phyloP scores from a whole-genome alignment of 208 protist species.

The Paratrypanosoma confusum region DNA sequence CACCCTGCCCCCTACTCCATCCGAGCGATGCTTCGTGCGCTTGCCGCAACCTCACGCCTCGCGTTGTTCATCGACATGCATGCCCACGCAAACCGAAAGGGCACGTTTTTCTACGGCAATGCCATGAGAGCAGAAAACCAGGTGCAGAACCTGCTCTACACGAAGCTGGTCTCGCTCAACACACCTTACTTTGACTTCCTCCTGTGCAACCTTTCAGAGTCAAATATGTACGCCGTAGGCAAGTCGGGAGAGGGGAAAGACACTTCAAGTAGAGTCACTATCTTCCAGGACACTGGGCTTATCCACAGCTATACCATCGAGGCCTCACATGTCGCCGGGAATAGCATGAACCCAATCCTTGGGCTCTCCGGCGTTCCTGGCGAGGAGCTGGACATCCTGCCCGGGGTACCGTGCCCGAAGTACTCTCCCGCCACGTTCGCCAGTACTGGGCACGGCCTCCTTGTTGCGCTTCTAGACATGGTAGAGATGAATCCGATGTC shows the following conservation, averaged over 20 bases:
- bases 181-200: constrained; percentile 87
- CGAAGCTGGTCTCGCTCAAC: constrained; percentile 85
- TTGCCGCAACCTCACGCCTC: constrained; percentile 23
- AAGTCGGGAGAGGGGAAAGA: constrained; percentile 87
- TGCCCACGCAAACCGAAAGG: constrained; percentile 88
- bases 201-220: constrained; percentile 84
- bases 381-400: constrained; percentile 17
- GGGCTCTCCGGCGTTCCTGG: constrained; percentile 16
- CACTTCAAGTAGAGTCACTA: constrained; percentile 75
- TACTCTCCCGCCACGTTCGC: constrained; percentile 56
- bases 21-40: constrained; percentile 28
- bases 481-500: constrained; percentile 65
- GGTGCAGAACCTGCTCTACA: constrained; percentile 77
- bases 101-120: constrained; percentile 93
- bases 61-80: constrained; percentile 90
- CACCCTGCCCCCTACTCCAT: constrained; percentile 80
- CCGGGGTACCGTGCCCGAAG: constrained; percentile 9
- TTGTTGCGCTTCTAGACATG: constrained; percentile 73
- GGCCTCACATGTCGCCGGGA: constrained; percentile 78
- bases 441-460: constrained; percentile 67
- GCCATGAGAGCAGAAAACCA: constrained; percentile 45
- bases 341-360: constrained; percentile 32
- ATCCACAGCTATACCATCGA: constrained; percentile 88
- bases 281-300: constrained; percentile 67
- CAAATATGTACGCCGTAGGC: constrained; percentile 83